These are phyloP conservation scores for Clathrus columnatus DNA, from an alignment of 768 basidiomycete genomes.

Conservation along the genomic window DNA sequence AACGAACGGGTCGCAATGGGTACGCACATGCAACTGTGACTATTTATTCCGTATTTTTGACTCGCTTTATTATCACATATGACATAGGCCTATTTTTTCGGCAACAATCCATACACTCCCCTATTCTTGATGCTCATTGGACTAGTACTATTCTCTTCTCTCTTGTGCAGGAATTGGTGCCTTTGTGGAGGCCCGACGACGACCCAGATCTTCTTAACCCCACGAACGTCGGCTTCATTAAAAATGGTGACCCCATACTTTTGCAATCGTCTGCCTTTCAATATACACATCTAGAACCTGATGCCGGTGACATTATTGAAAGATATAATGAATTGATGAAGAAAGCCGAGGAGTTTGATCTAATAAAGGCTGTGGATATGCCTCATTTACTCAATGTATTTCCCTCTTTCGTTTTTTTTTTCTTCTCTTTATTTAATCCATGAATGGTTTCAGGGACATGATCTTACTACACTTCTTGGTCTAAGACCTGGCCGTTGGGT, in stretches of 20 bases:
- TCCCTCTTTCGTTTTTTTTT: background rate
- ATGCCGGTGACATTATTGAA: constrained; percentile 41
- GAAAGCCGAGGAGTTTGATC: constrained; percentile 50
- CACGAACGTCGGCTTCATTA: background rate
- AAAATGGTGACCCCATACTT: constrained; percentile 3
- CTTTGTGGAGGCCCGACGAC: constrained; percentile 34
- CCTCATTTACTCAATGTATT: background rate
- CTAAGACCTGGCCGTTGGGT: constrained; percentile 64
- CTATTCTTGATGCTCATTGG: constrained; percentile 57
- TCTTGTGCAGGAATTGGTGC: constrained; percentile 59
- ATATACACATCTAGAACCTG: constrained; percentile 38
- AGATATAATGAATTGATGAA: constrained; percentile 58
- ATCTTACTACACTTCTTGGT: constrained; percentile 46
- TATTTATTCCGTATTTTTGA: too few relatives aligned
- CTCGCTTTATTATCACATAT: too few relatives aligned
- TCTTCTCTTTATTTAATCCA: too few relatives aligned
- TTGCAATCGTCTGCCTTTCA: constrained; percentile 21
- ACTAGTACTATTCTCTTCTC: constrained; percentile 65
- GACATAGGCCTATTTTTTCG: constrained; percentile 58
- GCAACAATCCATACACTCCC: constrained; percentile 56
- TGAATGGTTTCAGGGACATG: constrained; percentile 49
- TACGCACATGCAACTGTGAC: too few relatives aligned
- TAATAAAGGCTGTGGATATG: constrained; percentile 50
- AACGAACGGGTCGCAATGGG: too few relatives aligned
- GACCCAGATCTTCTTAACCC: constrained; percentile 20